Evolutionary conservation across 768 basidiomycete species (phyloP), one percentile per base, ranked within the genome.

Genomic region (Candolleomyces eurysporus): DNA sequence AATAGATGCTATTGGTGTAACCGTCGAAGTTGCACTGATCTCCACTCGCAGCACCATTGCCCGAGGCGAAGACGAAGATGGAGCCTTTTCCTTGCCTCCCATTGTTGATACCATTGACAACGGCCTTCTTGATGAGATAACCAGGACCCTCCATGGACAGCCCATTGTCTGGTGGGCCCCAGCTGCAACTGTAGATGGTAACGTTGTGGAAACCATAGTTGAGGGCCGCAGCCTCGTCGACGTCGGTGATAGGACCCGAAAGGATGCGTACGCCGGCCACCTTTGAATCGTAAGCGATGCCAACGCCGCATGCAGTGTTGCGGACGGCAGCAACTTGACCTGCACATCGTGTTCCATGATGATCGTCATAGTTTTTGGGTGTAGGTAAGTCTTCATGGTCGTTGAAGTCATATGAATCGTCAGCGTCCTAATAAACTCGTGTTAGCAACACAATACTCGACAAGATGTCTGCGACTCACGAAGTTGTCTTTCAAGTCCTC

Each of bases 21-120:
- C 97, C 97, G 66, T 98, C 96, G 69, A 99, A 98, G 72, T 99
- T 99, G 79, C 97, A 99, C 73, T 98, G 96, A 70, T 99, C 97
- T 17, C 91, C 93, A 58, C 83, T 82, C 8, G 83, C 83, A 32
- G 94, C 97, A 8, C 97, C 97, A 70, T 99, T 99, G 0, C 97
- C 97, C 58, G 93, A 95, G 4, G 97, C 97, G 69, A 98, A 99
- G 30, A 99, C 97, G 65, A 91, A 98, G 63, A 99, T 81, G 36
- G 91, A 94, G 0, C 97, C 97, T 69, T 92, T 94, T 22, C 95
- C 94, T 30, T 76, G 82, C 49, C 97, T 86, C 2, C 97, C 97
- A 39, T 91, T 89, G 72, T 91, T 89, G 43, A 98, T 85, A 19
- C 97, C 97, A 65, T 98, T 96, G 26, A 98, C 78, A 65, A 99